Conservation (phyloP, 768 basidiomycete species). For the Mycena rosella region DNA sequence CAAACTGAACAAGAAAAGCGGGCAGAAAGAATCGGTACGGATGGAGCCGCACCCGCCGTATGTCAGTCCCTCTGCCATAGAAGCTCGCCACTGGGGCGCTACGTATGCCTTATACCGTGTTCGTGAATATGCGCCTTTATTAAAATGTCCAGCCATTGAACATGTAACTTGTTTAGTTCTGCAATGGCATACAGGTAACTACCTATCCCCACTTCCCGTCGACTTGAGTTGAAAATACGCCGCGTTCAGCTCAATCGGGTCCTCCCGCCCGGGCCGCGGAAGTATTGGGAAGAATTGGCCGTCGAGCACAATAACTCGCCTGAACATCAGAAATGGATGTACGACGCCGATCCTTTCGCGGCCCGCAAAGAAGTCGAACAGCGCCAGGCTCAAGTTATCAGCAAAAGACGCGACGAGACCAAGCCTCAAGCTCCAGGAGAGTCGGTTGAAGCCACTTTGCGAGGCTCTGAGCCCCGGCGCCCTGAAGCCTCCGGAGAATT, state of each 20-base stretch:
- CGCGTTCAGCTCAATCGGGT: constrained; percentile 71
- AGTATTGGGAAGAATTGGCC: constrained; percentile 88
- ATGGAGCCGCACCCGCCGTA: constrained; percentile 83
- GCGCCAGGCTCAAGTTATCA: constrained; percentile 68
- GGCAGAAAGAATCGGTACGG: constrained; percentile 74
- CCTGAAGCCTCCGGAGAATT: constrained; percentile 52
- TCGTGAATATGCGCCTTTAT: constrained; percentile 51
- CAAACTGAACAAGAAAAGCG: constrained; percentile 77
- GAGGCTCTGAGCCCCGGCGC: constrained; percentile 38
- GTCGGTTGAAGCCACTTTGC: constrained; percentile 23
- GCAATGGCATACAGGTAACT: constrained; percentile 79
- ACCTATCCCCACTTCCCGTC: constrained; percentile 77
- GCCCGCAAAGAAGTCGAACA: constrained; percentile 76
- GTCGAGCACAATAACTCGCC: constrained; percentile 76
- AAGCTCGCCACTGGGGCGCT: constrained; percentile 94
- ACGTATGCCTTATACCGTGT: constrained; percentile 91
- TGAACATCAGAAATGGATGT: constrained; percentile 87
- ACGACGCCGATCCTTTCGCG: constrained; percentile 86
- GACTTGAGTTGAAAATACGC: constrained; percentile 89
- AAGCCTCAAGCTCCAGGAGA: constrained; percentile 10
- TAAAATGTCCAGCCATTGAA: constrained; percentile 42
- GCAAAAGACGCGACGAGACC: constrained; percentile 56
- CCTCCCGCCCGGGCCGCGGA: constrained; percentile 86
- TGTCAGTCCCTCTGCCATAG: constrained; percentile 72
- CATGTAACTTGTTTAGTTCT: constrained; percentile 64